Percentiles rank a stretch among this genome's conserved stretches.
Conservation (phyloP, 2,329 filamentous ascomycete genomes). For the Malbranchea cinnamomea region DNA sequence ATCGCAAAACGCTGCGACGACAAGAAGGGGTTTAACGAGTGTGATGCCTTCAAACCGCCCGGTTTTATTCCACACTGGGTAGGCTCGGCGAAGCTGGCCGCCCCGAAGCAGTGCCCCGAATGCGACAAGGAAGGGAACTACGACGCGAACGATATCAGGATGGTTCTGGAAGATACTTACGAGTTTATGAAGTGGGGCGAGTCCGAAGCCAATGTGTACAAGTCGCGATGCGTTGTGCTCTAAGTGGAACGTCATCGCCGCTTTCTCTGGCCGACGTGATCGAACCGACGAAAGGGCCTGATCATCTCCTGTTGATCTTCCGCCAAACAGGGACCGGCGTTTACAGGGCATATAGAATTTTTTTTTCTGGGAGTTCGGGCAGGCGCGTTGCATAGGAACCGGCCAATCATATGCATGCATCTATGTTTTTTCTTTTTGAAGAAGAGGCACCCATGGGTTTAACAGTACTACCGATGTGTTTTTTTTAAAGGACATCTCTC, state of each 20-base stretch:
- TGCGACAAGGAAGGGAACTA: constrained; percentile 19
- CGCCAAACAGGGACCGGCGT: no score
- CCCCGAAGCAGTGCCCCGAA: constrained; percentile 16
- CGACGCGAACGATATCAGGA: constrained; percentile 16
- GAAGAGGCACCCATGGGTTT: no score
- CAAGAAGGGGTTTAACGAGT: constrained; percentile 16
- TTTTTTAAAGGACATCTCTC: no score
- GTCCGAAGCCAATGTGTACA: constrained; percentile 1
- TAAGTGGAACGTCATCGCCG: constrained; percentile 8
- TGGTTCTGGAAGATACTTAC: constrained; percentile 11
- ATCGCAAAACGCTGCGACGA: constrained; percentile 30
- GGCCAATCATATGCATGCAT: no score
- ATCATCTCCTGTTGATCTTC: no score
- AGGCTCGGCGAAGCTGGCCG: constrained; percentile 10
- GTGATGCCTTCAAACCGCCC: constrained; percentile 10
- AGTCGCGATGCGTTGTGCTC: constrained; percentile 2
- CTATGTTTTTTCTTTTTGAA: no score
- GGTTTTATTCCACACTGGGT: constrained; percentile 8
- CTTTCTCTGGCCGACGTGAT: no score
- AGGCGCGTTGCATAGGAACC: no score
- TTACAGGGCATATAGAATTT: no score
- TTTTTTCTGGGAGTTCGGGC: no score
- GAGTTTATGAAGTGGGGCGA: constrained; percentile 3
- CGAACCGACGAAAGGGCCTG: no score
- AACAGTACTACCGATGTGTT: no score